Percentiles rank a stretch among this genome's conserved stretches.
Evolutionary conservation across 306 rosid species (phyloP).

Genomic region (Lagenaria siceraria): DNA sequence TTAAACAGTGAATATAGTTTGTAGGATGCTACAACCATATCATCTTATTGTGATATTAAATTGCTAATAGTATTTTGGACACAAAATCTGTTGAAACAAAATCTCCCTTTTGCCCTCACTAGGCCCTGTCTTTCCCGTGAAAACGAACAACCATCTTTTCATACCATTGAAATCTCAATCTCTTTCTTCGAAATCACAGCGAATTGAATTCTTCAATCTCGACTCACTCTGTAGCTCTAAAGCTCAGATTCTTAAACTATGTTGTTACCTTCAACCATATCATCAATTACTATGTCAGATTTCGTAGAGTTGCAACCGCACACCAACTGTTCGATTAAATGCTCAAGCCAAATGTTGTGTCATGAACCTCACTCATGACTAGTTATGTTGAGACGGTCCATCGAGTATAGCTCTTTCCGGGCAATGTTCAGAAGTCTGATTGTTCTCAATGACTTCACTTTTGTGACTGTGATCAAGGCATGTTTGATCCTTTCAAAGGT

Average conservation of each 20-base stretch:
- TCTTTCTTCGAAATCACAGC: constrained; percentile 28
- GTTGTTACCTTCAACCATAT: constrained; percentile 51
- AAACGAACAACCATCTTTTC: constrained; percentile 15
- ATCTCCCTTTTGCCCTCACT: constrained; percentile 15
- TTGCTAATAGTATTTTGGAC: no score
- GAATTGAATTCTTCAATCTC: constrained; percentile 28
- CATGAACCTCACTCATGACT: constrained; percentile 71
- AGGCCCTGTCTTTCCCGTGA: constrained; percentile 20
- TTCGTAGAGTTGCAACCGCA: constrained; percentile 32
- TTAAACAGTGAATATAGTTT: no score
- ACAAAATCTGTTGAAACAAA: constrained; percentile 14
- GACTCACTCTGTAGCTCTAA: constrained; percentile 33
- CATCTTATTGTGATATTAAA: no score
- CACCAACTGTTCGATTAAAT: constrained; percentile 50
- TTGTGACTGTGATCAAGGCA: constrained; percentile 46
- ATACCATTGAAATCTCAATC: constrained; percentile 26
- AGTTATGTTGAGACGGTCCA: constrained; percentile 27
- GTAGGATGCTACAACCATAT: no score
- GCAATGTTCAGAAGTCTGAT: constrained; percentile 33
- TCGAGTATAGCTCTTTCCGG: constrained; percentile 25
- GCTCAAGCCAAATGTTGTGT: constrained; percentile 48
- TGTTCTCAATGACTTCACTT: constrained; percentile 45
- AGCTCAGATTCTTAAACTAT: constrained; percentile 32
- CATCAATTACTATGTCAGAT: constrained; percentile 38
- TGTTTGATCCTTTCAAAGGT: no score